These are phyloP conservation scores for Nicotiana noctiflora DNA, from an alignment of 257 asterid genomes.

Conservation along the genomic window DNA sequence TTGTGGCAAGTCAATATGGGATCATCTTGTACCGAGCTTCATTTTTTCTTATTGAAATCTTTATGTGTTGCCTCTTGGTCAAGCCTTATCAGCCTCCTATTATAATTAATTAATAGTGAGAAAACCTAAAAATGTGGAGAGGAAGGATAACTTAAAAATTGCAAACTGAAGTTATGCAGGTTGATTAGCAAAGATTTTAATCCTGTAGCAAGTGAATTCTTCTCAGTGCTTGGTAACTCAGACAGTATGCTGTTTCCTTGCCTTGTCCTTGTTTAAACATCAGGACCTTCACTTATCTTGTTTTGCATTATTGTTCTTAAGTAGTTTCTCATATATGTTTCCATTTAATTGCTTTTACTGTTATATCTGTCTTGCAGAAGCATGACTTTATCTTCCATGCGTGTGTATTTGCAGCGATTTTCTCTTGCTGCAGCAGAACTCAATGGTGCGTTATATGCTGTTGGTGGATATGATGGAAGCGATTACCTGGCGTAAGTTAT, in stretches of 20 bases:
- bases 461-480: slow-evolving; percentile 69
- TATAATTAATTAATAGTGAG: not conserved
- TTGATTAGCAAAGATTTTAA: not conserved
- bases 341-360: not conserved
- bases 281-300: not conserved
- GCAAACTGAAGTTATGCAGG: not conserved
- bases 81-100: not conserved
- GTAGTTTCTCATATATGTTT: not conserved
- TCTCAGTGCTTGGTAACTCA: not conserved
- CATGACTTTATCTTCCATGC: slow-evolving; percentile 7
- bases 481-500: slow-evolving; percentile 60
- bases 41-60: not conserved
- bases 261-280: not conserved
- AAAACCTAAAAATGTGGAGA: not conserved
- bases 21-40: not conserved
- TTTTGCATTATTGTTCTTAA: not conserved
- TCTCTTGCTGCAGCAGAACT: slow-evolving; percentile 74
- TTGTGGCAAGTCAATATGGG: not conserved
- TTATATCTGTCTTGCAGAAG: slow-evolving; percentile 3
- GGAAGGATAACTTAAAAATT: not conserved
- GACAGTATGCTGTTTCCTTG: not conserved
- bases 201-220: not conserved
- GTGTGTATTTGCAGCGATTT: slow-evolving; percentile 41
- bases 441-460: slow-evolving; percentile 73
- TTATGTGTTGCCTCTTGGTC: not conserved